Conservation (phyloP, 1,284 basidiomycete genomes). For the Irpex rosettiformis region DNA sequence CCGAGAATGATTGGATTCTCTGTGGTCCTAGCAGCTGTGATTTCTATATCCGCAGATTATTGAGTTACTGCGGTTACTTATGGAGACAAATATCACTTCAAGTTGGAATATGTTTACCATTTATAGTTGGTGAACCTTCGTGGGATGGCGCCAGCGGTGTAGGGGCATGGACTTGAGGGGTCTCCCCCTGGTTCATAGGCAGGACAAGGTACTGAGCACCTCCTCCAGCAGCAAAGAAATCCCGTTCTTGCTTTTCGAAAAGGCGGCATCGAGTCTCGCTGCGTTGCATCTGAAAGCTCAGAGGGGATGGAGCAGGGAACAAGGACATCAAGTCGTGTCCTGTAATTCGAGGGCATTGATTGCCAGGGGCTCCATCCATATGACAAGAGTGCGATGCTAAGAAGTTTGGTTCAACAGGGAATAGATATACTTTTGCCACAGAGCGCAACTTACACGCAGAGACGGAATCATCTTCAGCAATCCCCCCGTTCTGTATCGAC, state of each 20-base stretch:
- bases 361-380: slow-evolving; percentile 1
- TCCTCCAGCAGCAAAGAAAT: slow-evolving; percentile 1
- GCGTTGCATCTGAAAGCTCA: neutral
- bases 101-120: neutral
- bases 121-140: neutral
- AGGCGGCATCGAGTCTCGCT: slow-evolving; percentile 5
- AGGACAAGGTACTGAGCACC: neutral
- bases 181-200: neutral
- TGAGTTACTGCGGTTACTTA: neutral
- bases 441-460: neutral
- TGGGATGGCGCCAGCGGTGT: neutral
- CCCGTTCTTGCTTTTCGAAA: slow-evolving; percentile 9
- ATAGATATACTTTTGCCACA: neutral
- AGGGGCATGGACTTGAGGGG: neutral
- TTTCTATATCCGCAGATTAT: neutral
- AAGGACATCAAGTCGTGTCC: slow-evolving; percentile 11
- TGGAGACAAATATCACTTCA: neutral
- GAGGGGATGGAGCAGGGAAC: slow-evolving; percentile 7
- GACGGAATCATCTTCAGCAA: neutral
- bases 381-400: neutral
- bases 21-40: neutral
- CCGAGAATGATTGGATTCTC: neutral
- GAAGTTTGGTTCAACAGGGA: neutral
- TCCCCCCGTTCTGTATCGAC: neutral
- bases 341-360: slow-evolving; percentile 1